phyloP scores from a whole-genome alignment of 1,284 basidiomycete species.

The Mycosarcoma maydis region DNA sequence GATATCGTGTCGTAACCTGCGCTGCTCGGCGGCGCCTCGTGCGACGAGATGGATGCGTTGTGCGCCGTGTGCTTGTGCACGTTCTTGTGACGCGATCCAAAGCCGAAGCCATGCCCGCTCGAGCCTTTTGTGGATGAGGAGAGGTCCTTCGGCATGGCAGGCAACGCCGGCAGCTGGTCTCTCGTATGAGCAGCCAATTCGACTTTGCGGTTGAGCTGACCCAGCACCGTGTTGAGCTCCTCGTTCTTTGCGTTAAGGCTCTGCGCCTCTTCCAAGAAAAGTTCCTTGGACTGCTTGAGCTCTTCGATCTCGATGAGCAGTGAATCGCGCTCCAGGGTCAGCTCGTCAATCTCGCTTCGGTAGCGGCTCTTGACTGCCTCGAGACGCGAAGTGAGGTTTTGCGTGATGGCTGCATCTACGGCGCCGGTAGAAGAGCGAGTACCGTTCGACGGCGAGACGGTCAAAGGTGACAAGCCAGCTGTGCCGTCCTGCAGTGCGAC shows the following conservation, averaged over 20 bases:
- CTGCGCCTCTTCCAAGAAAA: conserved; percentile 88
- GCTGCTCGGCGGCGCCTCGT: conserved; percentile 32
- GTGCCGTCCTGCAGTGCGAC: conserved; percentile 74
- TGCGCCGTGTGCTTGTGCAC: conserved; percentile 31
- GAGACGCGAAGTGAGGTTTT: conserved; percentile 84
- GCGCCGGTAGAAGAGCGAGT: conserved; percentile 17
- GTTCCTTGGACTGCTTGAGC: conserved; percentile 84
- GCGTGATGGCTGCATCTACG: conserved; percentile 70
- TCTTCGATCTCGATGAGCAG: conserved; percentile 85
- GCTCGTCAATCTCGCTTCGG: conserved; percentile 82
- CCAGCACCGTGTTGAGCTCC: conserved; percentile 84
- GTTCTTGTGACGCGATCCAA: conserved; percentile 49
- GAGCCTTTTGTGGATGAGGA: conserved; percentile 15
- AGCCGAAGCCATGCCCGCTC: conserved; percentile 37
- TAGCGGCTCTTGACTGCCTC: conserved; percentile 89
- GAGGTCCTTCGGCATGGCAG: conserved; percentile 17
- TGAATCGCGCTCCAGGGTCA: conserved; percentile 82
- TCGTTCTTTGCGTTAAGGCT: conserved; percentile 90
- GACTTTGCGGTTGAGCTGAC: conserved; percentile 69
- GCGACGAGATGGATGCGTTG: conserved; percentile 44
- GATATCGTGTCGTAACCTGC: conserved; percentile 36
- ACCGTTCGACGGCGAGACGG: conserved; percentile 7
- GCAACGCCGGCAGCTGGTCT: conserved; percentile 32
- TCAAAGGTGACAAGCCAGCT: conserved; percentile 5
- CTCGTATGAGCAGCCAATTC: conserved; percentile 36